phyloP scores from a whole-genome alignment of 192 early-diverging fungal genomes.

The Piromyces sp. region DNA sequence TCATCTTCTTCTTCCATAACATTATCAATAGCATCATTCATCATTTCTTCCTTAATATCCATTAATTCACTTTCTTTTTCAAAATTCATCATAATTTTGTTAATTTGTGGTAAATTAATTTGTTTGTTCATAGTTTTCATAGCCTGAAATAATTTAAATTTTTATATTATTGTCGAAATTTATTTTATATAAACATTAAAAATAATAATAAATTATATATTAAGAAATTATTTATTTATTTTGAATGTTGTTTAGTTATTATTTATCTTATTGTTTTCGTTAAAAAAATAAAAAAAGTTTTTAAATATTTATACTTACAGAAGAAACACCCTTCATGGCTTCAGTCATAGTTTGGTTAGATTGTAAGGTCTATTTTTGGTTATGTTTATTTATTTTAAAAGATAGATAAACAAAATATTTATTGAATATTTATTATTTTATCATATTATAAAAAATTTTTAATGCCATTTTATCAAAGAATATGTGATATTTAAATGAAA shows the following conservation, averaged over 20 bases:
- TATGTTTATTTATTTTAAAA: no score
- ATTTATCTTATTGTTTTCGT: no score
- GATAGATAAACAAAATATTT: no score
- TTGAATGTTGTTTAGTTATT: not conserved
- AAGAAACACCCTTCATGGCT: conserved; percentile 87
- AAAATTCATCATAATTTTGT: conserved; percentile 96
- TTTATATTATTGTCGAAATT: no score
- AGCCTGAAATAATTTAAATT: no score
- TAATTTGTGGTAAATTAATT: conserved; percentile 85
- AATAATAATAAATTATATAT: no score
- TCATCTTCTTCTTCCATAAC: conserved; percentile 87
- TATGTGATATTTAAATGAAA: not conserved
- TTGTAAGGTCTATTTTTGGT: conserved; percentile 57
- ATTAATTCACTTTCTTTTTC: conserved; percentile 84
- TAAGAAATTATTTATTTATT: no score
- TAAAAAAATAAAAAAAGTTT: no score
- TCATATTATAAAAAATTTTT: no score
- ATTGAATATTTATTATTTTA: no score
- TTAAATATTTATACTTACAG: conserved; percentile 23
- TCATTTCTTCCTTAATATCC: conserved; percentile 99
- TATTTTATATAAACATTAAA: no score
- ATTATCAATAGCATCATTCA: conserved; percentile 93
- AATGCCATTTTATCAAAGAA: no score
- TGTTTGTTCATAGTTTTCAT: conserved; percentile 90
- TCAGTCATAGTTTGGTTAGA: conserved; percentile 93